Base-by-base conservation (phyloP, 2,329 filamentous ascomycete genomes). In the Aspergillus viridinutans region DNA sequence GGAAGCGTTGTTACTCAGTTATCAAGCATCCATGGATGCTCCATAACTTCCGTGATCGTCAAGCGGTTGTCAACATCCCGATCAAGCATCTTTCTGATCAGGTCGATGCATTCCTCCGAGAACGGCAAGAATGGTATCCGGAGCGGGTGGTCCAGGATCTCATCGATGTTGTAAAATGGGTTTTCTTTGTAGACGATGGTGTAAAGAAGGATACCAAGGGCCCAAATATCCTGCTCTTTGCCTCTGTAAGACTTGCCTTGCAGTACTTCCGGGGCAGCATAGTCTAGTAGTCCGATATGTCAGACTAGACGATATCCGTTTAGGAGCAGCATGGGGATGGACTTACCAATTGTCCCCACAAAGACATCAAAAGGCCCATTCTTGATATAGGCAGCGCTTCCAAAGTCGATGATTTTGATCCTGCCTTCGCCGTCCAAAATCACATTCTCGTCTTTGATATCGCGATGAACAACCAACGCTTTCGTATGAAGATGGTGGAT, bases 161-260 rank as follows among this genome's bases (percentile, higher is more conserved):
- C 94, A 74, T 99, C 94, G 68, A 97, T 94, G 75, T 90, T 95
- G 82, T 97, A 97, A 75, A 97, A 99, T 0, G 94, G 93, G 70
- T 99, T 99, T 77, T 99, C 94, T 78, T 97, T 99, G 83, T 99
- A 99, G 69, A 97, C 89, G 69, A 99, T 97, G 28, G 94, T 99
- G 79, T 99, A 99, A 14, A 99, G 85, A 26, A 99, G 83, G 68
- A 99, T 97, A 25, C 94, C 94, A 17, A 99, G 83, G 0, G 94
- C 94, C 94, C 94, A 99, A 29, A 99, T 92, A 70, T 99, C 94
- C 79, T 99, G 94, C 73, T 96, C 93, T 75, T 95, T 96, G 69
- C 94, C 94, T 64, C 89, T 85, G 76, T 99, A 99, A 17, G 92
- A 89, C 66, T 88, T 89, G 50, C 94, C 94, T 57, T 92, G 92